Evolutionary conservation across 495 filamentous ascomycete genomes (phyloP).

Genomic region (Astrothelium macrocarpum): DNA sequence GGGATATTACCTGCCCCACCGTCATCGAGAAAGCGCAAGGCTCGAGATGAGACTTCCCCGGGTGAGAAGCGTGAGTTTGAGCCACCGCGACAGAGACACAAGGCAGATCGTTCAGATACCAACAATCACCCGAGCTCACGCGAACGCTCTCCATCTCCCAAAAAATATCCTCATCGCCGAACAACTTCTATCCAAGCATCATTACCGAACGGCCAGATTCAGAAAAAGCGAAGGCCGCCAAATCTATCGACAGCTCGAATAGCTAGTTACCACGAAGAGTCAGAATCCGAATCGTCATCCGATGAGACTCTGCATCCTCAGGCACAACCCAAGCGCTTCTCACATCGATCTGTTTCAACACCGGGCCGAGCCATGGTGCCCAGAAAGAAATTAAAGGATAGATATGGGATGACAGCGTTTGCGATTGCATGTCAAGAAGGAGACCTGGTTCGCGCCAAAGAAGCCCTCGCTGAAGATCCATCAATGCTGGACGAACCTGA

Average conservation of each 20-base stretch:
- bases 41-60: neutral
- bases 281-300: slow-evolving; percentile 20
- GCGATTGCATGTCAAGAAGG: slow-evolving; percentile 75
- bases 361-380: slow-evolving; percentile 24
- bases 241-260: slow-evolving; percentile 13
- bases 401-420: slow-evolving; percentile 73
- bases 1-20: neutral
- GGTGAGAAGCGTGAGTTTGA: neutral
- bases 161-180: slow-evolving; percentile 11
- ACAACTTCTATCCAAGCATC: slow-evolving; percentile 19
- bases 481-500: slow-evolving; percentile 83
- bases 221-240: slow-evolving; percentile 10
- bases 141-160: slow-evolving; percentile 20
- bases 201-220: slow-evolving; percentile 10
- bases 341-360: slow-evolving; percentile 18
- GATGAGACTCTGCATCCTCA: slow-evolving; percentile 18
- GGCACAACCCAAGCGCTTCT: slow-evolving; percentile 12
- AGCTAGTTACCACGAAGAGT: slow-evolving; percentile 7
- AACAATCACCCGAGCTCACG: neutral
- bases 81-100: slow-evolving; percentile 1
- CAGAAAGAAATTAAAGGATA: slow-evolving; percentile 67
- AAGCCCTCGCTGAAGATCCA: slow-evolving; percentile 61
- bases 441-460: slow-evolving; percentile 59
- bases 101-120: neutral
- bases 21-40: neutral